phyloP scores from a whole-genome alignment of 495 filamentous ascomycete species.

The Penicillium paradoxum region DNA sequence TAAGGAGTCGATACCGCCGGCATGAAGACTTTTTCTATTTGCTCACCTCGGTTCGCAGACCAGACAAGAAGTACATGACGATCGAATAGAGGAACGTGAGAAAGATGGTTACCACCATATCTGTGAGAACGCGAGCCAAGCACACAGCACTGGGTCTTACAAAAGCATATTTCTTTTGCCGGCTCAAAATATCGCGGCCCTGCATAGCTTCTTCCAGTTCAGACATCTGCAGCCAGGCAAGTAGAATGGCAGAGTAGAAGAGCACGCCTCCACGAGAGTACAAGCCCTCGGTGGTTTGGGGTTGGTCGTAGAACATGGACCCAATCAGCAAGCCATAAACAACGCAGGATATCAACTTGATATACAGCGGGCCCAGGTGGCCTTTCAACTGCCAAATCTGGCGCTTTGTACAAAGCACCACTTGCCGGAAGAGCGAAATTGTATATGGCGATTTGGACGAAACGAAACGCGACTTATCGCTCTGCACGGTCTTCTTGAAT shows the following conservation, averaged over 20 bases:
- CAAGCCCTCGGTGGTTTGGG: slow-evolving; percentile 43
- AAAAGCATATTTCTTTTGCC: slow-evolving; percentile 73
- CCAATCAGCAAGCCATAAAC: slow-evolving; percentile 33
- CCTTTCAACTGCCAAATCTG: slow-evolving; percentile 50
- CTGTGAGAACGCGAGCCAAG: slow-evolving; percentile 65
- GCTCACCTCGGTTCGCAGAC: slow-evolving; percentile 42
- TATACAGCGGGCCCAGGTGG: slow-evolving; percentile 29
- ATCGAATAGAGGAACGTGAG: slow-evolving; percentile 64
- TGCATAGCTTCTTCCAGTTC: slow-evolving; percentile 69
- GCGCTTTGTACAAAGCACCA: slow-evolving; percentile 56
- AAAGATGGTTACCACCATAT: slow-evolving; percentile 58
- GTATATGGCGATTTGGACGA: slow-evolving; percentile 50
- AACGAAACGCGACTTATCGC: slow-evolving; percentile 36
- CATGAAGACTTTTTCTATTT: too few relatives aligned
- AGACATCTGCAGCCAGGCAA: slow-evolving; percentile 71
- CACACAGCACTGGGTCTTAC: slow-evolving; percentile 72
- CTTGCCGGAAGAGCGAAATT: slow-evolving; percentile 57
- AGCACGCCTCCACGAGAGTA: slow-evolving; percentile 46
- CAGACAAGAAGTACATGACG: slow-evolving; percentile 63
- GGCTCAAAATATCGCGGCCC: slow-evolving; percentile 65
- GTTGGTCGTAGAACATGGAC: slow-evolving; percentile 35
- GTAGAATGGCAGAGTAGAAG: slow-evolving; percentile 73
- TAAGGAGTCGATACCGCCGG: background rate
- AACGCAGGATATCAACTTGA: slow-evolving; percentile 32
- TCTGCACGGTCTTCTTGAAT: slow-evolving; percentile 39